Base-by-base conservation (phyloP, 371 early-diverging fungal species). In the Synchytrium microbalum region DNA sequence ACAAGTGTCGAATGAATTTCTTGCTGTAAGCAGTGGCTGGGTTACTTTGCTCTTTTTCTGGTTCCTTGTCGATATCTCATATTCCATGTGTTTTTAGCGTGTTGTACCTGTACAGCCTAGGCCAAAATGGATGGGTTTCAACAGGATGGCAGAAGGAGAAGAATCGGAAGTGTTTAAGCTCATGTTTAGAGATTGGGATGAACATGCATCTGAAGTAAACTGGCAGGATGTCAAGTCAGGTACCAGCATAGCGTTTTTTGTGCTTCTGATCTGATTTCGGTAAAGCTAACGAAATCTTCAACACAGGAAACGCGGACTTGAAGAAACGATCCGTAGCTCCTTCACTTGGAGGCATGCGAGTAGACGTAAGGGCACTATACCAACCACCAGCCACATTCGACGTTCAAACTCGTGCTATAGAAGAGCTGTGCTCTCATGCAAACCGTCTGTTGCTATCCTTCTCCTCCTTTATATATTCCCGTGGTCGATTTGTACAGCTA, bases 161-260 rank as follows among this genome's bases (percentile, higher is more conserved):
- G 81, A 81, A 59, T 58, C 74, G 1, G 78, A 76, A 59, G 60
- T 73, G 16, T 80, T 80, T 63, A 80, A 76, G 59, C 65, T 75
- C 3, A 58, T 70, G 26, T 80, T 80, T 59, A n/a, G 60, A 5
- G 78, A 80, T 59, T 80, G 78, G 78, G 72, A 73, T 8, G 59
- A 5, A 27, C 60, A 28, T 14, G 56, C 26, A 8, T 27, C 54
- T 24, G 68, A 64, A 23, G 46, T 68, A 29, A 63, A 70, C 56
- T 73, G 71, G 73, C 52, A 58, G 25, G 69, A 72, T 3, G 59
- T 69, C 27, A 64, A 60, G 53, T 38, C 46, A 19, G 46, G 46
- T 38, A 38, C n/a, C n/a, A n/a, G n/a, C n/a, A n/a, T n/a, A n/a
- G n/a, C n/a, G n/a, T n/a, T 38, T 5, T 38, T 5, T 5, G 5